phyloP scores from a whole-genome alignment of 2,329 filamentous ascomycete genomes.

The Fusarium bactridioides region DNA sequence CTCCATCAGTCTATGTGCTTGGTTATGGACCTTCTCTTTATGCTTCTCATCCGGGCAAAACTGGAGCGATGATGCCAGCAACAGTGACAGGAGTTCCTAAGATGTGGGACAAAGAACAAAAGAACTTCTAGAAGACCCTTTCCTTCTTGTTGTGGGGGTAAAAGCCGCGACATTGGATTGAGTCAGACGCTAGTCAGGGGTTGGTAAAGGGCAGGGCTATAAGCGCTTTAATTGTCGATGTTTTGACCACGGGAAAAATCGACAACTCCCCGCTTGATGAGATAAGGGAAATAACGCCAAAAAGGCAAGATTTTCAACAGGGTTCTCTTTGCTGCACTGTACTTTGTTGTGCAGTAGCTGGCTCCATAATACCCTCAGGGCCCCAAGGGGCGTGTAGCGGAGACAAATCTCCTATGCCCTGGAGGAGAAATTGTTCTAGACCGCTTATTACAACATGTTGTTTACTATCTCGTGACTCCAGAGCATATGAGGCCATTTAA shows the following conservation, averaged over 20 bases:
- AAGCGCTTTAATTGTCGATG: conserved; percentile 22
- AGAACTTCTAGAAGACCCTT: conserved; percentile 30
- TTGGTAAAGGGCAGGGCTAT: conserved; percentile 5
- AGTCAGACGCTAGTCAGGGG: conserved; percentile 32
- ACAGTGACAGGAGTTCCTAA: conserved; percentile 9
- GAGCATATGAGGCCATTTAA: conserved; percentile 10
- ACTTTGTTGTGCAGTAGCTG: conserved; percentile 24
- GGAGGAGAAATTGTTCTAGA: conserved; percentile 15
- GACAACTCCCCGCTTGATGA: conserved; percentile 18
- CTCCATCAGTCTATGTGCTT: not conserved
- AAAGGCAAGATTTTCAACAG: conserved; percentile 13
- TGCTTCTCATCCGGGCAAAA: conserved; percentile 25
- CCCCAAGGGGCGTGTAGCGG: conserved; percentile 6
- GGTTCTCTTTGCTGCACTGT: conserved; percentile 15
- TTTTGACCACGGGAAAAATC: conserved; percentile 7
- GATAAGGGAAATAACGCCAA: conserved; percentile 29
- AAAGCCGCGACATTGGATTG: conserved; percentile 6
- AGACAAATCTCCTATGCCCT: conserved; percentile 1
- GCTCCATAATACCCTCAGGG: not conserved
- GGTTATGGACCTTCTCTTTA: conserved; percentile 18
- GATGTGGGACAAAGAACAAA: conserved; percentile 18
- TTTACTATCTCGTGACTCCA: not conserved
- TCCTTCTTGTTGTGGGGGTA: conserved; percentile 17
- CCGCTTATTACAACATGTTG: conserved; percentile 7
- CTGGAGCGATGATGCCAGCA: conserved; percentile 11